These are phyloP conservation scores for Penicillium diatomitis DNA, from an alignment of 495 filamentous ascomycete genomes.

Conservation along the genomic window DNA sequence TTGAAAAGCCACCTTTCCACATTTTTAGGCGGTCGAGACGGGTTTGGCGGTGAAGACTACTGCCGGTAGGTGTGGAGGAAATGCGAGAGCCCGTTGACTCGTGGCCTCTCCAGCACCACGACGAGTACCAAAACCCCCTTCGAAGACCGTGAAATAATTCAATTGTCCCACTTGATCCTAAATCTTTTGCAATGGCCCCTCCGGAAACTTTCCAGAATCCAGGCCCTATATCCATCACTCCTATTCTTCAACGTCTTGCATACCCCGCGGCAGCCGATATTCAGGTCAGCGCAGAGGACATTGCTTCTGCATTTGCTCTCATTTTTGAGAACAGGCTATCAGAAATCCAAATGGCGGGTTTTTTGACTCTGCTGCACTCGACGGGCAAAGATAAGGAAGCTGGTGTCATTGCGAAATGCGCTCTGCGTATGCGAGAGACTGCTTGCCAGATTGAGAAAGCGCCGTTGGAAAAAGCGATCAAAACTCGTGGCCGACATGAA, in stretches of 20 bases:
- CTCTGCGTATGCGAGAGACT: conserved; percentile 57
- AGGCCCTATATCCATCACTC: conserved; percentile 60
- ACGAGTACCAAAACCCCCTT: no score
- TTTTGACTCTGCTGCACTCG: conserved; percentile 83
- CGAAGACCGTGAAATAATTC: no score
- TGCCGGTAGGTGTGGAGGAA: no score
- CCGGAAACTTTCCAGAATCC: conserved; percentile 18
- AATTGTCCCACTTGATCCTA: not conserved
- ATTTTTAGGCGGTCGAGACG: no score
- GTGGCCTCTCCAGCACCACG: no score
- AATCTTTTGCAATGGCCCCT: conserved; percentile 11
- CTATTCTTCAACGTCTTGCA: conserved; percentile 69
- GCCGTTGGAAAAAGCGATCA: conserved; percentile 48
- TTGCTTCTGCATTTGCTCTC: conserved; percentile 75
- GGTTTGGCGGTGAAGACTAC: no score
- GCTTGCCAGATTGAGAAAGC: conserved; percentile 56
- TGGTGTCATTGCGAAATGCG: conserved; percentile 72
- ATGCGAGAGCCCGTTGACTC: no score
- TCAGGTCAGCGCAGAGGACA: conserved; percentile 63
- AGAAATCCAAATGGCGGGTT: conserved; percentile 69
- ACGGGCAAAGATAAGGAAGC: conserved; percentile 69
- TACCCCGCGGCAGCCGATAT: conserved; percentile 50
- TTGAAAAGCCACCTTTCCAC: no score
- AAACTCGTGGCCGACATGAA: conserved; percentile 46
- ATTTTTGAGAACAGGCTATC: conserved; percentile 83